A percentile compares a stretch with the other conserved stretches of the same genome.
phyloP scores from a whole-genome alignment of 169 alveolate species.

The Eimeria maxima region DNA sequence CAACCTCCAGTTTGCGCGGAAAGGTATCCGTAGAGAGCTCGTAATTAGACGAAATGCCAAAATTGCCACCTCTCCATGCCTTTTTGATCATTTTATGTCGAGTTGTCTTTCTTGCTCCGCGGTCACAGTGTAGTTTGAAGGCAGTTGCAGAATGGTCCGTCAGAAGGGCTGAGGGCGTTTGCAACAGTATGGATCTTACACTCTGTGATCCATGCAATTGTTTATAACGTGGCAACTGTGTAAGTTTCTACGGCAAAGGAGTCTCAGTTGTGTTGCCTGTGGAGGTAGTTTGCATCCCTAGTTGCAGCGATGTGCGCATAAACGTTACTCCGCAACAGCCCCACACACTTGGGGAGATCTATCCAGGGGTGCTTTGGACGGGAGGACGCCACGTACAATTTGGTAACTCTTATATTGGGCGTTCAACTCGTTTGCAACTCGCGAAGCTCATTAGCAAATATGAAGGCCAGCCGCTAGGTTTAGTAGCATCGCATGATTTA shows the following conservation, averaged over 20 bases:
- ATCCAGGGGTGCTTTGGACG: neutral
- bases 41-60: too few relatives aligned
- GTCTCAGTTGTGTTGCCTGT: neutral
- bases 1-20: too few relatives aligned
- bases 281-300: neutral
- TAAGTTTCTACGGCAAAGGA: neutral
- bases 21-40: too few relatives aligned
- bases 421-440: neutral
- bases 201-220: neutral
- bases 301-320: neutral
- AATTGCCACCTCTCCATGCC: neutral
- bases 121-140: too few relatives aligned
- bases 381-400: too few relatives aligned
- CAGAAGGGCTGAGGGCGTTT: too few relatives aligned
- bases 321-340: neutral
- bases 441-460: neutral
- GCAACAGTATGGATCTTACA: too few relatives aligned
- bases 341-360: neutral
- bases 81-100: too few relatives aligned
- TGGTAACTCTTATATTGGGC: neutral
- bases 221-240: neutral
- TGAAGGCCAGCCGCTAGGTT: neutral
- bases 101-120: too few relatives aligned
- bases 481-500: neutral
- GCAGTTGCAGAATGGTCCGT: too few relatives aligned